Evolutionary conservation across 495 filamentous ascomycete genomes (phyloP).

Genomic region (Daldinia childiae): DNA sequence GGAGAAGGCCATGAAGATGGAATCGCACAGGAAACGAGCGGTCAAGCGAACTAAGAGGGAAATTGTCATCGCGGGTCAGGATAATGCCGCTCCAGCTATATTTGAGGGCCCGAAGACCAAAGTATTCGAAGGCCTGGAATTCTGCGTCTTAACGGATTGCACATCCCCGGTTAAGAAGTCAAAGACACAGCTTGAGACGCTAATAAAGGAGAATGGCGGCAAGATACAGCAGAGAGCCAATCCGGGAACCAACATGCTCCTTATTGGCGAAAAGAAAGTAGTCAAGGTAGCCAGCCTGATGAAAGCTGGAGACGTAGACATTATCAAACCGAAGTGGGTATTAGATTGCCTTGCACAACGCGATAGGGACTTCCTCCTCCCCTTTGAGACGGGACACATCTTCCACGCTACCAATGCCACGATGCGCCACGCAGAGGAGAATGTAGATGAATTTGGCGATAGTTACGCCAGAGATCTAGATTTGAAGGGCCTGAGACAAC

Average conservation of each 20-base stretch:
- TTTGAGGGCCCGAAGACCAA: conserved; percentile 62
- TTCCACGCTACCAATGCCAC: conserved; percentile 53
- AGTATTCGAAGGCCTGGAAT: conserved; percentile 77
- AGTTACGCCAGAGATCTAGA: conserved; percentile 80
- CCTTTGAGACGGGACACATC: conserved; percentile 72
- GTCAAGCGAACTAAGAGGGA: conserved; percentile 73
- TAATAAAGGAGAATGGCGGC: conserved; percentile 91
- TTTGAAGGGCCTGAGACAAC: conserved; percentile 68
- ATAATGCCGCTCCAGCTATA: conserved; percentile 54
- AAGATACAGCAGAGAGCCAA: conserved; percentile 77
- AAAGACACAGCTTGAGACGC: conserved; percentile 82
- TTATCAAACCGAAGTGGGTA: conserved; percentile 85
- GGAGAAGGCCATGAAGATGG: conserved; percentile 81
- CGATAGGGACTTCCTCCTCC: conserved; percentile 67
- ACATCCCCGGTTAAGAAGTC: conserved; percentile 66
- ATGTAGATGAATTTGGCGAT: conserved; percentile 81
- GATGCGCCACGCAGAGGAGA: conserved; percentile 48
- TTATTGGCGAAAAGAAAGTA: conserved; percentile 83
- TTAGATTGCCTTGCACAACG: conserved; percentile 79
- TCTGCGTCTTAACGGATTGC: conserved; percentile 69
- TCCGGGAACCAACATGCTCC: conserved; percentile 67
- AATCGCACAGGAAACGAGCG: conserved; percentile 71
- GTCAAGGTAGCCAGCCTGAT: conserved; percentile 87
- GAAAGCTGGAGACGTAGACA: conserved; percentile 71
- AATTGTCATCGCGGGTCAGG: conserved; percentile 76